A percentile compares a stretch with the other conserved stretches of the same genome.
phyloP scores from a whole-genome alignment of 768 basidiomycete genomes.

The Lentinula lateritia region DNA sequence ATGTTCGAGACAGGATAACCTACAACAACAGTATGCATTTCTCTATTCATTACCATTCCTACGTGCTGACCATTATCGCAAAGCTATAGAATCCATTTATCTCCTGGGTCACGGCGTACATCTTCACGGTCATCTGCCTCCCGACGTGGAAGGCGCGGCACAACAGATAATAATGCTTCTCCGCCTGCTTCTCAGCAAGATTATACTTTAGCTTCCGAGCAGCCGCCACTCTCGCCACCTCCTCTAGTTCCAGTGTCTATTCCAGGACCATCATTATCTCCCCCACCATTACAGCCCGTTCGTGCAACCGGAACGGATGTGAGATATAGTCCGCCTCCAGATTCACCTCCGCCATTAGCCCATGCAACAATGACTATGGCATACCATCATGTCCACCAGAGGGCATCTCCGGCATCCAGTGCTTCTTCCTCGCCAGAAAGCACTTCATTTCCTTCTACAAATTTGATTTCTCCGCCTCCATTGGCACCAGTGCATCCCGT shows the following conservation, averaged over 20 bases:
- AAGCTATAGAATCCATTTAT: slow-evolving; percentile 79
- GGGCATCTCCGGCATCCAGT: slow-evolving; percentile 27
- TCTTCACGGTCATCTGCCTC: slow-evolving; percentile 58
- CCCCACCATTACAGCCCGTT: slow-evolving; percentile 44
- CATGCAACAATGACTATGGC: slow-evolving; percentile 45
- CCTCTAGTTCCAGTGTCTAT: not conserved
- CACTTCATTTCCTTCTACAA: slow-evolving; percentile 16
- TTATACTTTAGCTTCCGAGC: slow-evolving; percentile 6
- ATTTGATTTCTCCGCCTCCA: slow-evolving; percentile 19
- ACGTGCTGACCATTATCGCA: not conserved
- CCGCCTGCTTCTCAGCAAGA: slow-evolving; percentile 12
- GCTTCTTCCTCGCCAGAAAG: slow-evolving; percentile 42
- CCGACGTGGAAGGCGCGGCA: slow-evolving; percentile 28
- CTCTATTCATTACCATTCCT: not conserved
- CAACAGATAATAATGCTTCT: slow-evolving; percentile 17
- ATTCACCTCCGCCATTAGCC: slow-evolving; percentile 50
- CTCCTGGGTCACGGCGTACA: slow-evolving; percentile 69
- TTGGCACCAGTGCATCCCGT: slow-evolving; percentile 8
- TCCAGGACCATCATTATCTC: slow-evolving; percentile 28
- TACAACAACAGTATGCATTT: slow-evolving; percentile 52
- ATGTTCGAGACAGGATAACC: slow-evolving; percentile 87
- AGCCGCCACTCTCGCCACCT: slow-evolving; percentile 6
- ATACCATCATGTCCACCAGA: slow-evolving; percentile 18
- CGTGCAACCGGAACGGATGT: slow-evolving; percentile 20
- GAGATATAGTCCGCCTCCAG: slow-evolving; percentile 35